Conservation (phyloP, 495 filamentous ascomycete species). For the Penicillium parvum region DNA sequence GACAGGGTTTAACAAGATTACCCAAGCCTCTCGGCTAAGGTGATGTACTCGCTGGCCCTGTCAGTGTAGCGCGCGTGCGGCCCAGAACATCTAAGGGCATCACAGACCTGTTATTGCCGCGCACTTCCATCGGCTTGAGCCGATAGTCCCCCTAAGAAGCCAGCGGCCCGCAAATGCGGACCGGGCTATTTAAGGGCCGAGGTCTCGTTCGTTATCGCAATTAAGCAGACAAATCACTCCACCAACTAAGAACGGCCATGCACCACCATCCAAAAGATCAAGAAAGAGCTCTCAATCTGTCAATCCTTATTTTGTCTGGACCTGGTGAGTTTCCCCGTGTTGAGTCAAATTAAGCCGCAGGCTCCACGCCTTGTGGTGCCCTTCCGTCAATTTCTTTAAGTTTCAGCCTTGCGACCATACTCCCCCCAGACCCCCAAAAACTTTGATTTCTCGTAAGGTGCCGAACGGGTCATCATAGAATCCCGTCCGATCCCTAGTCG, state of each 20-base stretch:
- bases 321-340: constrained; percentile 65
- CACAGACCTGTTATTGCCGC: constrained; percentile 69
- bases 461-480: constrained; percentile 65
- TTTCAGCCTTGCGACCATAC: constrained; percentile 71
- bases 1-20: constrained; percentile 75
- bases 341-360: constrained; percentile 69
- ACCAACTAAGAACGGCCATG: constrained; percentile 65
- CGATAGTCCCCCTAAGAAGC: constrained; percentile 69
- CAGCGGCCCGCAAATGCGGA: constrained; percentile 58
- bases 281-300: constrained; percentile 44
- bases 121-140: constrained; percentile 67
- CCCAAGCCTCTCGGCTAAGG: too few relatives aligned
- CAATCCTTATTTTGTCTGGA: constrained; percentile 65
- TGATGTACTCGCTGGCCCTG: too few relatives aligned
- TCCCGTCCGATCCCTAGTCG: constrained; percentile 68
- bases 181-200: constrained; percentile 70
- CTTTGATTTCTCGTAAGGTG: constrained; percentile 74
- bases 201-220: constrained; percentile 73
- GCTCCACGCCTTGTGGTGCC: constrained; percentile 57
- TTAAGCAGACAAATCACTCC: constrained; percentile 72
- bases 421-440: constrained; percentile 70
- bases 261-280: constrained; percentile 62
- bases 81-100: constrained; percentile 70
- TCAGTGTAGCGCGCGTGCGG: constrained; percentile 70
- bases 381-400: constrained; percentile 68